phyloP scores from a whole-genome alignment of 805 yeast genomes.

The Hanseniaspora thailandica region DNA sequence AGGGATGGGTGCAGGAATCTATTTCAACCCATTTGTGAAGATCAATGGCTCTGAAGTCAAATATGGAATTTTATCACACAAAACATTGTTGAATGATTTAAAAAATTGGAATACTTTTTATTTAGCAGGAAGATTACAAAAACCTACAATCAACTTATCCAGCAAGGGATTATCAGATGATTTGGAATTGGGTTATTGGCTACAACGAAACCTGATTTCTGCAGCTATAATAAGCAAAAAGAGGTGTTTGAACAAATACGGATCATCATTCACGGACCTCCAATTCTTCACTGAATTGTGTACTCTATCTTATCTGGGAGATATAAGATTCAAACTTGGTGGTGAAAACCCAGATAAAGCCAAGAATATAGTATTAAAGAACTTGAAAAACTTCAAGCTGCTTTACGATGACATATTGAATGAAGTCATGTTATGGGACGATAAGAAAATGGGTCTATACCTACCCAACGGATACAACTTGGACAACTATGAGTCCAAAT shows the following conservation, averaged over 20 bases:
- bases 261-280: slow-evolving; percentile 40
- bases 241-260: slow-evolving; percentile 27
- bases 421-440: slow-evolving; percentile 25
- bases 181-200: slow-evolving; percentile 49
- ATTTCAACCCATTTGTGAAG: slow-evolving; percentile 80
- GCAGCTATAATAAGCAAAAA: slow-evolving; percentile 54
- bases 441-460: slow-evolving; percentile 24
- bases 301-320: slow-evolving; percentile 76
- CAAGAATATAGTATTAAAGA: slow-evolving; percentile 70
- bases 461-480: slow-evolving; percentile 32
- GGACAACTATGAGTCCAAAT: slow-evolving; percentile 28
- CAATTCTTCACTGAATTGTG: slow-evolving; percentile 69
- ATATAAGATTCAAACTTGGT: slow-evolving; percentile 68
- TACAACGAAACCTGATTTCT: slow-evolving; percentile 63
- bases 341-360: slow-evolving; percentile 92
- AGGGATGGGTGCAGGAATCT: slow-evolving; percentile 75
- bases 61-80: slow-evolving; percentile 72
- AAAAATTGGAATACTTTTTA: slow-evolving; percentile 79
- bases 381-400: slow-evolving; percentile 51
- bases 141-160: slow-evolving; percentile 47
- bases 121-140: slow-evolving; percentile 84
- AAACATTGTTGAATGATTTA: slow-evolving; percentile 52
- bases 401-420: slow-evolving; percentile 56
- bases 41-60: slow-evolving; percentile 53
- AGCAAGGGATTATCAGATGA: slow-evolving; percentile 39